Base-by-base conservation (phyloP, 345 rosid species). In the Cardiospermum halicacabum region DNA sequence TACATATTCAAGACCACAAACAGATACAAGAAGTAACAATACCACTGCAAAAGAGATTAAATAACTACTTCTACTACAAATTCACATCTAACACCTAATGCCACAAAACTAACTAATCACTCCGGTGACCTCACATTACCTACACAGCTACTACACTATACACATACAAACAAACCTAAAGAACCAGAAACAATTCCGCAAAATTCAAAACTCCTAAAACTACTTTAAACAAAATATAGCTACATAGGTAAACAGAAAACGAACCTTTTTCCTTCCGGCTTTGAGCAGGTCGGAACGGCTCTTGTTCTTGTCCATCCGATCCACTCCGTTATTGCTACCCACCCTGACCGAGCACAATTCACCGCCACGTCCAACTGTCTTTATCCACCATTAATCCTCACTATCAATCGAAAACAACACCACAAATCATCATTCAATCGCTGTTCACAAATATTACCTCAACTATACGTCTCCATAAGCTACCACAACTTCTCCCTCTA, bases 221-320 rank as follows among this genome's bases (percentile, higher is more conserved):
- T n/a, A 11, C n/a, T 28, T 11, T 47, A 47, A 6, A 47, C 51
- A 47, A 18, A 47, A 18, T 19, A 47, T 47, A 47, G 51, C 24
- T 16, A 47, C 19, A 24, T 2, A 31, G 18, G 45, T 3, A 47
- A 18, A 10, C 56, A 32, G 39, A 28, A 54, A 16, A 48, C 53
- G 45, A 72, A 90, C 98, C 97, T 82, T 90, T 71, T 90, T 87
- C 13, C 97, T 96, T 25, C 98, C 98, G 1, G 98, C 98, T 1
- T 92, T 89, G 28, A 90, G 97, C 69, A 89, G 82, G 78, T 93
- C 97, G 27, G 81, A 73, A 65, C 96, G 91, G 72, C 64, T 87
- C 87, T 86, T 93, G 81, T 87, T 90, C 84, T 88, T 90, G 69
- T 93, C 98, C 97, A 90, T 93, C 79, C 55, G 66, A 72, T 74